These are phyloP conservation scores for Neckera pumila DNA, from an alignment of 225 moss, liverwort and hornwort species.

Conservation along the genomic window DNA sequence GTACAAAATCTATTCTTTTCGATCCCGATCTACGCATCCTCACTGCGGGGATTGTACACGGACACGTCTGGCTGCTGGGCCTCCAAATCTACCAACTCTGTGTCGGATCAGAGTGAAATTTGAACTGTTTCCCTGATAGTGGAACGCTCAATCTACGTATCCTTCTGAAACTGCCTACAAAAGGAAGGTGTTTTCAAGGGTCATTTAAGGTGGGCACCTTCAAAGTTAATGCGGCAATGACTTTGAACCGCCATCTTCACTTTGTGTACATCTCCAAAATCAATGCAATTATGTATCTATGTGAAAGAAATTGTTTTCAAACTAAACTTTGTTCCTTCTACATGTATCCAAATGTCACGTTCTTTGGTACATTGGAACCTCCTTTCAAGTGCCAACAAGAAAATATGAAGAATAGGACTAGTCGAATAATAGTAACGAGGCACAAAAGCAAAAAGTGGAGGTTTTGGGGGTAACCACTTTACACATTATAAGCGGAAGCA, in stretches of 20 bases:
- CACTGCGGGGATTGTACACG: rapidly evolving
- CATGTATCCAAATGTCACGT: too few species aligned
- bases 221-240: too few species aligned
- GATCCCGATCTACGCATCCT: neutral
- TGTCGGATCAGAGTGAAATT: neutral
- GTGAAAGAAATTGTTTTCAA: too few species aligned
- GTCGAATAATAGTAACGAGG: too few species aligned
- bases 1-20: neutral
- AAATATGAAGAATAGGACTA: too few species aligned
- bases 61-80: neutral
- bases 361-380: too few species aligned
- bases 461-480: rapidly evolving
- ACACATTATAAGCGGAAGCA: neutral
- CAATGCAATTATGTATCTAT: too few species aligned
- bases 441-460: too few species aligned
- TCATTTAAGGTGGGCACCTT: neutral
- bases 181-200: neutral
- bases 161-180: rapidly evolving
- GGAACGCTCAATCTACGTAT: neutral
- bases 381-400: too few species aligned
- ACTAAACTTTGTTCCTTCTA: too few species aligned
- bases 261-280: too few species aligned
- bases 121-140: neutral
- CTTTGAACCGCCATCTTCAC: too few species aligned
- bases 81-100: neutral